These are phyloP conservation scores for Auricularia cornea DNA, from an alignment of 768 basidiomycete species.

Conservation along the genomic window DNA sequence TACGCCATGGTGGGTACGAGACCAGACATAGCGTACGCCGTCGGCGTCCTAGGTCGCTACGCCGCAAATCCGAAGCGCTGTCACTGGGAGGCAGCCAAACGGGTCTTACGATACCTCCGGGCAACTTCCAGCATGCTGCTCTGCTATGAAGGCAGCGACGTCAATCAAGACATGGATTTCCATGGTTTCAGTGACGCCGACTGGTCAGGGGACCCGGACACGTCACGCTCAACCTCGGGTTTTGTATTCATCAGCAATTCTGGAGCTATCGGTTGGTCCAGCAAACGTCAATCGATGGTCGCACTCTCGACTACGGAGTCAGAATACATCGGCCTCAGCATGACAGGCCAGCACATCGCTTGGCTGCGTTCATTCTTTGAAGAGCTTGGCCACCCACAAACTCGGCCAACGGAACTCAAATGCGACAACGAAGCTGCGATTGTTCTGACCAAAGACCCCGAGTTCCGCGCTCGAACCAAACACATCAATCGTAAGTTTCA, in stretches of 20 bases:
- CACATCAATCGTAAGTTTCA: constrained; percentile 24
- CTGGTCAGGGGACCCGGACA: constrained; percentile 3
- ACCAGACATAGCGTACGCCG: constrained; percentile 9
- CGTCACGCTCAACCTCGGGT: constrained; percentile 2
- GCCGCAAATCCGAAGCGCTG: constrained; percentile 2
- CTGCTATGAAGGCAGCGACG: not conserved
- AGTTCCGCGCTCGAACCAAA: constrained; percentile 16
- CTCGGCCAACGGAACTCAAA: not conserved
- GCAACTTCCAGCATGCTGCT: constrained; percentile 4
- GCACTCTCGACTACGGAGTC: constrained; percentile 16
- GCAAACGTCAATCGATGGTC: constrained; percentile 13
- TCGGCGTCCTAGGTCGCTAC: constrained; percentile 6
- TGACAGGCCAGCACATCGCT: constrained; percentile 2
- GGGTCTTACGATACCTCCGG: constrained; percentile 9
- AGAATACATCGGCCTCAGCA: constrained; percentile 7
- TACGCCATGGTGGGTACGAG: constrained; percentile 6
- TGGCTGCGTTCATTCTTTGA: constrained; percentile 6
- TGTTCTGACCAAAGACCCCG: constrained; percentile 9
- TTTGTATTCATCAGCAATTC: constrained; percentile 6
- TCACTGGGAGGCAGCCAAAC: constrained; percentile 10
- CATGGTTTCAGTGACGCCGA: constrained; percentile 4
- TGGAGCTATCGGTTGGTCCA: constrained; percentile 13
- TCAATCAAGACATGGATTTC: not conserved
- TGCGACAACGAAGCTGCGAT: constrained; percentile 19
- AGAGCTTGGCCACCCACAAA: constrained; percentile 1